Base-by-base conservation (phyloP, 2,329 filamentous ascomycete genomes). In the Pezicula neosporulosa region DNA sequence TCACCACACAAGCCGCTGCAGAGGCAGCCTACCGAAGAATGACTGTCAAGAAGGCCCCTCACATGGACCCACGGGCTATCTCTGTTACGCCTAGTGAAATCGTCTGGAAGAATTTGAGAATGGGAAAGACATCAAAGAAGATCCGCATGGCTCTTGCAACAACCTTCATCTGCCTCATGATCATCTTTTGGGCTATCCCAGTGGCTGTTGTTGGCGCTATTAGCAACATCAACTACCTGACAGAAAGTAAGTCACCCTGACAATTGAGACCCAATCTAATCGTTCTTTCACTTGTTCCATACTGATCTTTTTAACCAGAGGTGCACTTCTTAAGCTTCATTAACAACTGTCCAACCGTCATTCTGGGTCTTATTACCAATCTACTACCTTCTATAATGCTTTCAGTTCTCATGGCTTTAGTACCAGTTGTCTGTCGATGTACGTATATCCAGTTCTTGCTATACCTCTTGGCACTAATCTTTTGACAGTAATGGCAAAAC, bases 21-120 rank as follows among this genome's bases (percentile, higher is more conserved):
- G 90, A 97, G 69, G 79, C 82, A 42, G 92, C 93, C 6, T 92
- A 83, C 66, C 91, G 97, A 69, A 84, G 87, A 30, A 79, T 97
- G 21, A 84, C 90, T 1, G 90, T 95, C 66, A 90, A 94, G 68
- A 84, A 89, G 50, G 83, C 88, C 10, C 74, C 96, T 27, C 88
- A 92, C 63, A 59, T 97, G 85, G 78, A 87, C 6, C 90, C 90
- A 24, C 84, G 90, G 15, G 89, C 88, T 60, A 87, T 95, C 48
- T 90, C 90, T 15, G 77, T 96, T 44, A 82, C 83, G 12, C 93
- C 93, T 0, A 74, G 76, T 10, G 92, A 97, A 63, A 79, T 97
- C 24, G 85, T 97, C 61, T 99, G 94, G 94, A 81, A 77, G 21
- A 90, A 93, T 55, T 75, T 99, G 33, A 80, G 81, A 30, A 87